Conservation (phyloP, 176 grass and related monocot genomes). For the Pontederia paniculata region DNA sequence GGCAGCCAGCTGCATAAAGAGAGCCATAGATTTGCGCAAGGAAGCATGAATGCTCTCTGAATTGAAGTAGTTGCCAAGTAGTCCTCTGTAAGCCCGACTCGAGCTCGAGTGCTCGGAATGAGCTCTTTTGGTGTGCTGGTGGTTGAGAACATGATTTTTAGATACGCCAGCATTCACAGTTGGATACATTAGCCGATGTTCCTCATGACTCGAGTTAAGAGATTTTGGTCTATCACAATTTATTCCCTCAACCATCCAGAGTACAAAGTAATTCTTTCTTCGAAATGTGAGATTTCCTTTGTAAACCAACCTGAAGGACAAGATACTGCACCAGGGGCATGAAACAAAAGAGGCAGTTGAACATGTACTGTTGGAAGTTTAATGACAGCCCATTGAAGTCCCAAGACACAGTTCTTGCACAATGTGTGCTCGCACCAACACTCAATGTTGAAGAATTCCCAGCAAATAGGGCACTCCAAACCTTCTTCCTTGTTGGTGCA, state of each 20-base stretch:
- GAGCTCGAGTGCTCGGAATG: slow-evolving; percentile 6
- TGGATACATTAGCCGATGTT: slow-evolving; percentile 2
- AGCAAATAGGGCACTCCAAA: slow-evolving; percentile 75
- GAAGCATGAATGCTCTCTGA: slow-evolving; percentile 50
- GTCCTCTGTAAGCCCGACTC: slow-evolving; percentile 13
- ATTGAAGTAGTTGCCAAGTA: slow-evolving; percentile 23
- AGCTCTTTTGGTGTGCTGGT: slow-evolving; percentile 20
- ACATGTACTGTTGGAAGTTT: slow-evolving; percentile 56
- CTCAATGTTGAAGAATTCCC: slow-evolving; percentile 86
- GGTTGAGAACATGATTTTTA: slow-evolving; percentile 15
- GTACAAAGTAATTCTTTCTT: slow-evolving; percentile 75
- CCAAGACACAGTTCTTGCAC: slow-evolving; percentile 83
- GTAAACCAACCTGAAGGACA: slow-evolving; percentile 60
- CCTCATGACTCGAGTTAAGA: slow-evolving; percentile 15
- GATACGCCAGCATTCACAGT: not conserved
- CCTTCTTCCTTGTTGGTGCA: slow-evolving; percentile 60
- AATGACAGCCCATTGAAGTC: slow-evolving; percentile 59
- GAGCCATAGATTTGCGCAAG: slow-evolving; percentile 40
- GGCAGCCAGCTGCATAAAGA: slow-evolving; percentile 52
- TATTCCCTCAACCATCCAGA: slow-evolving; percentile 91
- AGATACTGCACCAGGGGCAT: slow-evolving; percentile 64
- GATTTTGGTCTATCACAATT: slow-evolving; percentile 46
- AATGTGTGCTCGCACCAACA: slow-evolving; percentile 77
- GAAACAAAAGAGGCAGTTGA: slow-evolving; percentile 61
- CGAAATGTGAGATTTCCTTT: slow-evolving; percentile 65